These are phyloP conservation scores for Lachnellula hyalina DNA, from an alignment of 2,329 filamentous ascomycete species.

Conservation along the genomic window DNA sequence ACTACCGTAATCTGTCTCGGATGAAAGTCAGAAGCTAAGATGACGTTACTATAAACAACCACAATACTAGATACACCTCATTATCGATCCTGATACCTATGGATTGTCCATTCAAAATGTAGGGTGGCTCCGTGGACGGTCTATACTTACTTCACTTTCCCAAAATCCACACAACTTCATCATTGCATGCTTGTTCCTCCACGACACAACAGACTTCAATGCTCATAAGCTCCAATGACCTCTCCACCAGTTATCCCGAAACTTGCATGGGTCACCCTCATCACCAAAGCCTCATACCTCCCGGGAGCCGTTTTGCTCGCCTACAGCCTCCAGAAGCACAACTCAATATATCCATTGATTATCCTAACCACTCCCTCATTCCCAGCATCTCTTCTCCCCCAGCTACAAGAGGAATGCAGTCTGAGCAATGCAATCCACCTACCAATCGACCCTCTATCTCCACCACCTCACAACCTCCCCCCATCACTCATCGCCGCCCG, in stretches of 20 bases:
- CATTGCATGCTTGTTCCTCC: background rate
- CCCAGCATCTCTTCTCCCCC: constrained; percentile 42
- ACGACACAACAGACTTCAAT: background rate
- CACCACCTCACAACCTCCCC: constrained; percentile 46
- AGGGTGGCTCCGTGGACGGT: too few relatives aligned
- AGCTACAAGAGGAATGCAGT: constrained; percentile 56
- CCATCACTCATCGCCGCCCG: constrained; percentile 64
- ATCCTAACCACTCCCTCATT: constrained; percentile 75
- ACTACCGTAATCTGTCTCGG: too few relatives aligned
- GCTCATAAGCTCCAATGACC: background rate
- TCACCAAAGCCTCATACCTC: constrained; percentile 76
- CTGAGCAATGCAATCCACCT: constrained; percentile 62
- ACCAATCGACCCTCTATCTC: constrained; percentile 64
- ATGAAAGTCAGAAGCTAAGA: too few relatives aligned
- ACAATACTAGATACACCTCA: too few relatives aligned
- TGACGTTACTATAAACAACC: too few relatives aligned
- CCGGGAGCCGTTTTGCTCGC: constrained; percentile 74
- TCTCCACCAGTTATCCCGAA: constrained; percentile 2
- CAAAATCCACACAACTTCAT: too few relatives aligned
- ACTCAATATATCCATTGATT: constrained; percentile 68
- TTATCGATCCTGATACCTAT: too few relatives aligned
- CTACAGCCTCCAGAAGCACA: constrained; percentile 60
- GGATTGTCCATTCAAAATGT: too few relatives aligned
- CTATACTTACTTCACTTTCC: too few relatives aligned
- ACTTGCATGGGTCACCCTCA: constrained; percentile 66